These are phyloP conservation scores for Euphorbia lathyris DNA, from an alignment of 345 rosid species.

Conservation along the genomic window DNA sequence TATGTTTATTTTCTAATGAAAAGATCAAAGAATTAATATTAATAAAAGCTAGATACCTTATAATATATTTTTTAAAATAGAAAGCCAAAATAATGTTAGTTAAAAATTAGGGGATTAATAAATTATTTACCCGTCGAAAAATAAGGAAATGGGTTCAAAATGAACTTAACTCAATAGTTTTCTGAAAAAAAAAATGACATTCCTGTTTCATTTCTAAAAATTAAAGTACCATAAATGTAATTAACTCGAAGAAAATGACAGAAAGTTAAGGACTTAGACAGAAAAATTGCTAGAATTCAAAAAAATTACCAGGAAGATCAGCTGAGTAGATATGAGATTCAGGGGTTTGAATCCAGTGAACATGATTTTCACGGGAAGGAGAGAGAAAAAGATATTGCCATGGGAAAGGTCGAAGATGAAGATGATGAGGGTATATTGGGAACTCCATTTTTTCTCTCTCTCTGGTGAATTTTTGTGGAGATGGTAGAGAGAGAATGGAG, in stretches of 20 bases:
- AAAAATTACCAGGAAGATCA: constrained; percentile 56
- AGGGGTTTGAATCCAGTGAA: constrained; percentile 67
- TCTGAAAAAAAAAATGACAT: no score
- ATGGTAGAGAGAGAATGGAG: background rate
- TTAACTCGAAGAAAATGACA: constrained; percentile 1
- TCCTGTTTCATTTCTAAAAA: no score
- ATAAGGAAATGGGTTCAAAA: no score
- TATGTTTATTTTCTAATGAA: no score
- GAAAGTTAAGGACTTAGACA: background rate
- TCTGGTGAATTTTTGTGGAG: background rate
- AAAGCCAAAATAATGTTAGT: no score
- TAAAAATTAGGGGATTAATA: no score
- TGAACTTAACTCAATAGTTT: no score
- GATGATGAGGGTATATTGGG: constrained; percentile 10
- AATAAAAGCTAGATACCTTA: no score
- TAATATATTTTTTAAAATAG: no score
- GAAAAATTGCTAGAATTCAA: background rate
- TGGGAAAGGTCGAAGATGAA: constrained; percentile 31
- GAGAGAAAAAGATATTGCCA: constrained; percentile 39
- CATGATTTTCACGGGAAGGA: constrained; percentile 50
- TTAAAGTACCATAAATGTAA: no score
- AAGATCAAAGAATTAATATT: no score
- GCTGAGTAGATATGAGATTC: constrained; percentile 67
- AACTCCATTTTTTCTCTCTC: constrained; percentile 46
- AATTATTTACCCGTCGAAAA: no score